These are phyloP conservation scores for Drechmeria coniospora DNA, from an alignment of 2,329 filamentous ascomycete genomes.

Conservation along the genomic window DNA sequence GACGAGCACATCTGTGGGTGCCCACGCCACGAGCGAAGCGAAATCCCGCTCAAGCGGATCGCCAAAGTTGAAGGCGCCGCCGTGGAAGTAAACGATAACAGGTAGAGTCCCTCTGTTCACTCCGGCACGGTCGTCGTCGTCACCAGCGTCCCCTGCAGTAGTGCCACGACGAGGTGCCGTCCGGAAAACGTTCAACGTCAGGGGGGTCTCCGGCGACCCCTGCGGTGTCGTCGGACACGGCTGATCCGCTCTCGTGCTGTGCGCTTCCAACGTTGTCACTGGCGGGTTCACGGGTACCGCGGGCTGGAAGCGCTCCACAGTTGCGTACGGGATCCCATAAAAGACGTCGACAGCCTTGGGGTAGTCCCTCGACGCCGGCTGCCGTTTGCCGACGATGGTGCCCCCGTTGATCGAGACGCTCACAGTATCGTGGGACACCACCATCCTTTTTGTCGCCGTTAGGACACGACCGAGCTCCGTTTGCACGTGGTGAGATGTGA, in stretches of 20 bases:
- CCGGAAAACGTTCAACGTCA: slow-evolving; percentile 36
- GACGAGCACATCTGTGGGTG: slow-evolving; percentile 33
- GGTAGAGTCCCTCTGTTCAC: slow-evolving; percentile 14
- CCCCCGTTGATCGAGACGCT: slow-evolving; percentile 9
- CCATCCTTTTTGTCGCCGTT: too few species aligned
- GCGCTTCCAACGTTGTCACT: slow-evolving; percentile 15
- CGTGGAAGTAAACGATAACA: slow-evolving; percentile 46
- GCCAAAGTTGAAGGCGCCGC: slow-evolving; percentile 45
- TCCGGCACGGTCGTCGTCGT: neutral
- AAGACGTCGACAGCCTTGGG: slow-evolving; percentile 30
- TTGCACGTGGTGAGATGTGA: too few species aligned
- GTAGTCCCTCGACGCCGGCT: slow-evolving; percentile 10
- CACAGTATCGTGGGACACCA: neutral
- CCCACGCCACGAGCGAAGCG: slow-evolving; percentile 43
- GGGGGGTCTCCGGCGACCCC: slow-evolving; percentile 32
- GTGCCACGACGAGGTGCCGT: slow-evolving; percentile 9
- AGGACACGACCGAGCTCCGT: too few species aligned
- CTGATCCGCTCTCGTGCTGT: slow-evolving; percentile 16
- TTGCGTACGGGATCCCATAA: slow-evolving; percentile 34
- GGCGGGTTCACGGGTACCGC: slow-evolving; percentile 17
- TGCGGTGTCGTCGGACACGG: slow-evolving; percentile 9
- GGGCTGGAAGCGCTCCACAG: slow-evolving; percentile 28
- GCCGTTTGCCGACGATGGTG: slow-evolving; percentile 9
- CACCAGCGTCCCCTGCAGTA: neutral
- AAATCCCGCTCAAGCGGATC: slow-evolving; percentile 40